These are phyloP conservation scores for Agrostemma githago DNA, from an alignment of 148 eudicot genomes.

Conservation along the genomic window DNA sequence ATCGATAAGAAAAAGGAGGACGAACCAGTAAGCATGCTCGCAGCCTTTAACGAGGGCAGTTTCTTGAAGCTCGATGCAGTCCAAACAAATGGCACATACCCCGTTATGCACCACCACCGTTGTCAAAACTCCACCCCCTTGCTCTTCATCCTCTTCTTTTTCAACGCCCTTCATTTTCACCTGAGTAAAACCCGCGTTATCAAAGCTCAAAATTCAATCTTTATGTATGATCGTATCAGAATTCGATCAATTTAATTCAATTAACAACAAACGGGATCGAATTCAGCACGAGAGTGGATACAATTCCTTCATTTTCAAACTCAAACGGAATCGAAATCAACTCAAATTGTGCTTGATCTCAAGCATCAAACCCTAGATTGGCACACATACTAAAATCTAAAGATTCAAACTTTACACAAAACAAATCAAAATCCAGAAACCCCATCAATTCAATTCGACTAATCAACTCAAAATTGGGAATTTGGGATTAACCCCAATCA, in stretches of 20 bases:
- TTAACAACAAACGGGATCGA: not conserved
- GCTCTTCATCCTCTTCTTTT: slow-evolving; percentile 13
- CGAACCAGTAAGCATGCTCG: slow-evolving; percentile 99
- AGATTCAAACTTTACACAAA: slow-evolving; percentile 7
- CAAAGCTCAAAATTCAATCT: not conserved
- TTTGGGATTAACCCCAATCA: not conserved
- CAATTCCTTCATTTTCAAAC: not conserved
- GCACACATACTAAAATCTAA: not conserved
- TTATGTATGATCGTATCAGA: not conserved
- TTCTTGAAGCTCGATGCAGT: slow-evolving; percentile 64
- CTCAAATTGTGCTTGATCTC: not conserved
- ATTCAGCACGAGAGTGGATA: not conserved
- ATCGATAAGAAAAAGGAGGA: slow-evolving; percentile 22
- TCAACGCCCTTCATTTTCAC: slow-evolving; percentile 32
- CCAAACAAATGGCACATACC: slow-evolving; percentile 82
- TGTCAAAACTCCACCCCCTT: slow-evolving; percentile 2
- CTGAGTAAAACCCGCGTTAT: slow-evolving; percentile 20
- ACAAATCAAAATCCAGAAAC: not conserved
- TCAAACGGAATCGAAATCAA: not conserved
- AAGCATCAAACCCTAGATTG: not conserved
- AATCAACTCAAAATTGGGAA: not conserved
- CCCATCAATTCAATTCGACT: not conserved
- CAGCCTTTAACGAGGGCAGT: slow-evolving; percentile 96
- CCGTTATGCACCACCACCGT: slow-evolving; percentile 48
- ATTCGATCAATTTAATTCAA: not conserved